Evolutionary conservation across 768 basidiomycete species (phyloP).

Genomic region (Mycena galopus): DNA sequence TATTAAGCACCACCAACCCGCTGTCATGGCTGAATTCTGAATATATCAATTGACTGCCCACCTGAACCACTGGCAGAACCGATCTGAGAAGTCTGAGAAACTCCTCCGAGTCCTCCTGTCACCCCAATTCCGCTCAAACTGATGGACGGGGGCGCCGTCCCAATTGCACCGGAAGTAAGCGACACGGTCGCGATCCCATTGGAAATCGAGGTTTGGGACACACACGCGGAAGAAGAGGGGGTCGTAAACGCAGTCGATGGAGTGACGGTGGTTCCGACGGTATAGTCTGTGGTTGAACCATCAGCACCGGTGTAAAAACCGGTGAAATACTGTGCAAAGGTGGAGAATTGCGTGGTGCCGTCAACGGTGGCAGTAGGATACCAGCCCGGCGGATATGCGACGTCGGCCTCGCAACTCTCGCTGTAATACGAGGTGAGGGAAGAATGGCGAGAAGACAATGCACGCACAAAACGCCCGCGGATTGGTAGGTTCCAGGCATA

Average conservation of each 20-base stretch:
- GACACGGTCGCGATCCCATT: slow-evolving; percentile 52
- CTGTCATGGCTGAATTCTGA: not conserved
- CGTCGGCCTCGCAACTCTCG: slow-evolving; percentile 59
- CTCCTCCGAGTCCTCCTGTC: not conserved
- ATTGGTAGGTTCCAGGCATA: slow-evolving; percentile 61
- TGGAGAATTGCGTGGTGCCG: slow-evolving; percentile 56
- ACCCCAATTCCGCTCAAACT: not conserved
- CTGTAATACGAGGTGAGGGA: slow-evolving; percentile 34
- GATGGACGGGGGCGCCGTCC: slow-evolving; percentile 7
- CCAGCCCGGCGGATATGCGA: slow-evolving; percentile 63
- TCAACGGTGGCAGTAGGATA: slow-evolving; percentile 55
- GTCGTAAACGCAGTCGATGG: slow-evolving; percentile 51
- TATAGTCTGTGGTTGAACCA: slow-evolving; percentile 43
- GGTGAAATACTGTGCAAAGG: slow-evolving; percentile 59
- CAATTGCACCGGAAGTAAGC: slow-evolving; percentile 13
- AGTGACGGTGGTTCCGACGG: slow-evolving; percentile 55
- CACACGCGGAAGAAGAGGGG: slow-evolving; percentile 57
- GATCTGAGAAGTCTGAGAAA: not conserved
- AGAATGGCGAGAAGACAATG: not conserved
- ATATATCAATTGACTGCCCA: not conserved
- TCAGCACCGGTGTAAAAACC: slow-evolving; percentile 48
- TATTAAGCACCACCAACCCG: not conserved
- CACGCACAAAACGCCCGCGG: slow-evolving; percentile 57
- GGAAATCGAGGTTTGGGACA: slow-evolving; percentile 47
- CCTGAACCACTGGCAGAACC: slow-evolving; percentile 9